Evolutionary conservation across 129 eudicot species (phyloP).

Genomic region (Solidago caesia): DNA sequence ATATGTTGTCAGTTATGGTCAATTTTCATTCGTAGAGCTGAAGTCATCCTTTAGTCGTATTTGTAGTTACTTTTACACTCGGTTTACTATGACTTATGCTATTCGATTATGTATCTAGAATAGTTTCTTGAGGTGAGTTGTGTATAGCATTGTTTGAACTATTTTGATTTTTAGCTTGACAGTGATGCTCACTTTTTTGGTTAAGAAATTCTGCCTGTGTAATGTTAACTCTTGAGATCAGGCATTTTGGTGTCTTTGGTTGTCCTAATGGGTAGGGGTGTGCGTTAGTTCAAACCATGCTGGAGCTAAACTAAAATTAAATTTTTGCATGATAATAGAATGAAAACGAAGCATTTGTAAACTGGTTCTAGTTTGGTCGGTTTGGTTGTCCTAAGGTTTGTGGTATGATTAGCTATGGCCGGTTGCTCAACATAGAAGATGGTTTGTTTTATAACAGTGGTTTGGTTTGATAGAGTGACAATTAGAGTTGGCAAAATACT

Average conservation of each 20-base stretch:
- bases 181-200: background rate
- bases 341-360: background rate
- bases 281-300: background rate
- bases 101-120: slow-evolving; percentile 7
- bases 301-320: background rate
- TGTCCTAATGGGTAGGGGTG: background rate
- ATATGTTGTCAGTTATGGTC: slow-evolving; percentile 25
- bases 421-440: too few relatives aligned
- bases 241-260: background rate
- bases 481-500: too few relatives aligned
- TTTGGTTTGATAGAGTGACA: too few relatives aligned
- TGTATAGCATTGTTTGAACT: background rate
- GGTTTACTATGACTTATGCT: background rate
- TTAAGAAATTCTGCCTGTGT: background rate
- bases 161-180: background rate
- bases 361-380: background rate
- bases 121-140: background rate
- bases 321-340: background rate
- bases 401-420: too few relatives aligned
- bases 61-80: slow-evolving; percentile 7
- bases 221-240: background rate
- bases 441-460: too few relatives aligned
- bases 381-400: too few relatives aligned
- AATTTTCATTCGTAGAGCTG: slow-evolving; percentile 21
- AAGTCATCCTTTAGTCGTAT: slow-evolving; percentile 17